Base-by-base conservation (phyloP, 208 protist species). In the Angomonas ambiguus region DNA sequence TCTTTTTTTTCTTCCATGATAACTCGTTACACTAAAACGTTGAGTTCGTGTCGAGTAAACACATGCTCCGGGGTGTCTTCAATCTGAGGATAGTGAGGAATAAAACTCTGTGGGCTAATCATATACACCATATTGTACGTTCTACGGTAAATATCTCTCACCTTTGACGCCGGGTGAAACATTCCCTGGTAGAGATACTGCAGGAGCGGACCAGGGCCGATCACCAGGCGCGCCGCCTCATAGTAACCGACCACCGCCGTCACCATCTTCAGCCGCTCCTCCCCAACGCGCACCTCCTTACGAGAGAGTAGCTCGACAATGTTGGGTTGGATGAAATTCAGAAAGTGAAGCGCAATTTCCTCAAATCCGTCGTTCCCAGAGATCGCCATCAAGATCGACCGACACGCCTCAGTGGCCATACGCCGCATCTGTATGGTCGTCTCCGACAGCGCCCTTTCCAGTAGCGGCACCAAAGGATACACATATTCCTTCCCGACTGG, bases 311-410 rank as follows among this genome's bases (percentile, higher is more conserved):
- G 96, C 85, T 99, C 99, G 64, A 99, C 99, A 51, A 99, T 98
- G 80, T 99, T 99, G 2, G 99, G 99, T 90, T 98, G 99, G 16
- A 99, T 85, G 72, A 96, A 98, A 77, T 99, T 99, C 38, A 99
- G 85, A 13, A 99, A 75, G 79, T 99, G 99, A 6, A 93, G 59
- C 0, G 99, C 77, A n/a, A 98, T 91, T 45, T 99, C 98, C 60
- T 82, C 76, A 67, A 90, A 91, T 38, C 85, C 83, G 62, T 90
- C 82, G 53, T 80, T 62, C 27, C 90, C 83, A 16, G 83, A 88
- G 18, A 96, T 62, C 8, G 89, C 74, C 48, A 98, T 67, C 16
- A 98, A 69, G 48, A 99, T 93, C 61, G 98, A 95, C 66, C 97
- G 99, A 57, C 99, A 95, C 1, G 95, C 97, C 31, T 98, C 92